Conservation (phyloP, 129 eudicot genomes). For the Rutidosis leptorrhynchoides region DNA sequence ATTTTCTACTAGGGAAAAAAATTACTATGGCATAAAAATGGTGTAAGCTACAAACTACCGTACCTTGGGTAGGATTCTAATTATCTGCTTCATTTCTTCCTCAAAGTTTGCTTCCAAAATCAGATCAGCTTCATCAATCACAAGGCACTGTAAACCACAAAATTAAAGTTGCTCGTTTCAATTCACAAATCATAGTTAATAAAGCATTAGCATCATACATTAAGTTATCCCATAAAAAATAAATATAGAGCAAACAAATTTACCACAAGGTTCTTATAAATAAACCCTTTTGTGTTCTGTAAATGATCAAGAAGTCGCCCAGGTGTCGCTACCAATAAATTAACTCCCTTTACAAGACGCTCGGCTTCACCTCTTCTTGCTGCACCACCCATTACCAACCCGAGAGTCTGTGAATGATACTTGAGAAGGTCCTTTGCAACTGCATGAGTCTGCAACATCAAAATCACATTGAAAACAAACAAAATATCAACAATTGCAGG, state of each 20-base stretch:
- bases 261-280: conserved; percentile 73
- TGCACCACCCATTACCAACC: conserved; percentile 81
- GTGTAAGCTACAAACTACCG: background rate
- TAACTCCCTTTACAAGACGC: conserved; percentile 83
- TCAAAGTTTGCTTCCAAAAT: conserved; percentile 91
- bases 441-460: conserved; percentile 63
- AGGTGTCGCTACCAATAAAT: conserved; percentile 84
- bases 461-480: background rate
- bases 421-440: conserved; percentile 82
- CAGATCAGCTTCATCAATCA: conserved; percentile 94
- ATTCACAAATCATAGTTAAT: too few relatives aligned
- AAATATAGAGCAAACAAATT: background rate
- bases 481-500: background rate
- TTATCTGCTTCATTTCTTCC: conserved; percentile 82
- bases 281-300: conserved; percentile 83
- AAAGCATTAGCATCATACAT: background rate
- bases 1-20: background rate
- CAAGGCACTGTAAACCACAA: conserved; percentile 59
- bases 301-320: conserved; percentile 95
- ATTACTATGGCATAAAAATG: background rate
- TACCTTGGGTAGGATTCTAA: conserved; percentile 82
- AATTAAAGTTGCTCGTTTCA: background rate
- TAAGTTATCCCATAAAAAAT: background rate
- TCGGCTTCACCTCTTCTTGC: conserved; percentile 70
- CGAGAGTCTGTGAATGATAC: conserved; percentile 84